Evolutionary conservation across 306 rosid species (phyloP).

Genomic region (Glycine tomentella): DNA sequence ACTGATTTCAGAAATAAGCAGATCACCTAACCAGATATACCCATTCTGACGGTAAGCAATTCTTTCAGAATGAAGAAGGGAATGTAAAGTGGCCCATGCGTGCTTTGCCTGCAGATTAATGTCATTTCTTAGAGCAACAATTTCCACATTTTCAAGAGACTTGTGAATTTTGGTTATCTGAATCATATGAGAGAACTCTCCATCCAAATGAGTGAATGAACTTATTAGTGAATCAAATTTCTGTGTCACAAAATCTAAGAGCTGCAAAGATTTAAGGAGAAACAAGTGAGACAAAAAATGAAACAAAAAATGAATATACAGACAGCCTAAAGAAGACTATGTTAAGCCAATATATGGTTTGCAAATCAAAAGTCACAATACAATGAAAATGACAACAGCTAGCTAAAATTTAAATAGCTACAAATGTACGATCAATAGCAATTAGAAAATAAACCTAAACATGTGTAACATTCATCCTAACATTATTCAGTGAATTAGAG

Average conservation of each 20-base stretch:
- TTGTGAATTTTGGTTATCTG: constrained; percentile 78
- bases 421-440: too few relatives aligned
- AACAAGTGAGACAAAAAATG: constrained; percentile 41
- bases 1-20: constrained; percentile 85
- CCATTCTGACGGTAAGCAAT: constrained; percentile 77
- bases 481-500: too few relatives aligned
- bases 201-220: constrained; percentile 87
- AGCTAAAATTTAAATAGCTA: too few relatives aligned
- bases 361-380: too few relatives aligned
- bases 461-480: too few relatives aligned
- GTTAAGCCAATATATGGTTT: too few relatives aligned
- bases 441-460: too few relatives aligned
- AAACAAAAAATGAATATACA: constrained; percentile 28
- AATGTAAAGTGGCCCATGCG: constrained; percentile 86
- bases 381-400: too few relatives aligned
- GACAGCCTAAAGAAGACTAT: not conserved
- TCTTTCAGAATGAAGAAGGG: constrained; percentile 92
- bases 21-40: constrained; percentile 85
- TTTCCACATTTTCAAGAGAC: constrained; percentile 68
- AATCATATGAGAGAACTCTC: constrained; percentile 76
- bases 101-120: constrained; percentile 65
- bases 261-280: constrained; percentile 65
- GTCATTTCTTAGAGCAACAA: constrained; percentile 60
- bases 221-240: constrained; percentile 71
- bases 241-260: constrained; percentile 72